Evolutionary conservation across 352 stramenopile species (phyloP).

Genomic region (Globisporangium paddicum): DNA sequence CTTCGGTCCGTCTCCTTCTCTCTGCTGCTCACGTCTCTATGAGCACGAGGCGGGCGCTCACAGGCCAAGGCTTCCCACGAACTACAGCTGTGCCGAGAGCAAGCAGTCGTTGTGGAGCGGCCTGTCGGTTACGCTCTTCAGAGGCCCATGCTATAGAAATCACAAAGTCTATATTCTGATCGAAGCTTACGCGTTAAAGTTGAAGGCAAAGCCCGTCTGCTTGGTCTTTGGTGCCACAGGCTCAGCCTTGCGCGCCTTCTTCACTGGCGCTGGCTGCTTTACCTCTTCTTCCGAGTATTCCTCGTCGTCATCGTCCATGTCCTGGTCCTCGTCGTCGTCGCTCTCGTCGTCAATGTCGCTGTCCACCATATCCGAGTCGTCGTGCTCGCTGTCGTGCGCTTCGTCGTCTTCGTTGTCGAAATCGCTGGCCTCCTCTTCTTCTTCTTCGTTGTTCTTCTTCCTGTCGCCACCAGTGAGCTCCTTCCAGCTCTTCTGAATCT

Average conservation of each 20-base stretch:
- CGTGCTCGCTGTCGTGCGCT: conserved; percentile 14
- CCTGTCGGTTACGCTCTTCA: not conserved
- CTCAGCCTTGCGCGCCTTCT: not conserved
- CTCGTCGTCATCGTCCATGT: conserved; percentile 7
- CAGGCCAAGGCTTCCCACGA: no score
- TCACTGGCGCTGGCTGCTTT: not conserved
- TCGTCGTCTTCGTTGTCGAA: conserved; percentile 12
- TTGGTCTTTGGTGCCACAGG: conserved; percentile 8
- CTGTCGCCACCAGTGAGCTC: conserved; percentile 13
- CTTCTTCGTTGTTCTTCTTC: not conserved
- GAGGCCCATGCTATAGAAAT: not conserved
- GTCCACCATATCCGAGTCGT: conserved; percentile 11
- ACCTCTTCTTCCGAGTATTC: conserved; percentile 5
- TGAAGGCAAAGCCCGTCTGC: conserved; percentile 32
- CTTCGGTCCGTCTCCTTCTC: not conserved
- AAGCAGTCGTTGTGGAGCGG: not conserved
- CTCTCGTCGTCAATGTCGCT: conserved; percentile 15
- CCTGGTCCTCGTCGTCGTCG: conserved; percentile 22
- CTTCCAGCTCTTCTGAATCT: conserved; percentile 41
- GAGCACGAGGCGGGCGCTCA: not conserved
- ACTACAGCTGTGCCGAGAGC: not conserved
- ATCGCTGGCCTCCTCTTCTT: not conserved
- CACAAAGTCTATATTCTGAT: not conserved
- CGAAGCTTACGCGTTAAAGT: conserved; percentile 25
- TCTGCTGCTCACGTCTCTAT: not conserved